phyloP scores from a whole-genome alignment of 176 grass and related monocot species.

The Avena atlantica region DNA sequence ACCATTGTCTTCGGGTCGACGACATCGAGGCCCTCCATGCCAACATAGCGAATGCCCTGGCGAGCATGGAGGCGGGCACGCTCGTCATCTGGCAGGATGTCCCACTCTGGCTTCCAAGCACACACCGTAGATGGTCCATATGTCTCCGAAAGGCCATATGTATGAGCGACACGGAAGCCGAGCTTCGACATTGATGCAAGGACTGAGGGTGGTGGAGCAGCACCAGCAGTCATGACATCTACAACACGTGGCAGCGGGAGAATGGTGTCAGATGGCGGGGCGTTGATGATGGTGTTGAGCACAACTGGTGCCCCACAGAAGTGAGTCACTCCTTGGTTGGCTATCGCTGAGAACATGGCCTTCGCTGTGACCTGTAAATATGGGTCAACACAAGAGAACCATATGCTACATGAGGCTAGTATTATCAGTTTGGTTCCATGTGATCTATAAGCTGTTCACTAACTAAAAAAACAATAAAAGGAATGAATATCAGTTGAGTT shows the following conservation, averaged over 20 bases:
- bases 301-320: conserved; percentile 93
- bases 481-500: neutral
- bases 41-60: conserved; percentile 85
- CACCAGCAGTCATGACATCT: conserved; percentile 86
- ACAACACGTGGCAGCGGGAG: conserved; percentile 74
- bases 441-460: neutral
- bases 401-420: neutral
- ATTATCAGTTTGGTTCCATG: neutral
- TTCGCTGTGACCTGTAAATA: conserved; percentile 78
- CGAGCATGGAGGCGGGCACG: conserved; percentile 76
- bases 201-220: conserved; percentile 82
- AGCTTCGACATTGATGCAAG: conserved; percentile 78
- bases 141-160: conserved; percentile 90
- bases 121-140: conserved; percentile 88
- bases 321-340: conserved; percentile 82
- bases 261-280: conserved; percentile 73
- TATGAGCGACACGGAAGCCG: conserved; percentile 89
- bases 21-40: conserved; percentile 74
- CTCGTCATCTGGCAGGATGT: conserved; percentile 60
- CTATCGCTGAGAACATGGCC: conserved; percentile 87
- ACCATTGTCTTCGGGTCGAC: conserved; percentile 77
- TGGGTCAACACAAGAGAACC: neutral
- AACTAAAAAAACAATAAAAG: conserved; percentile 1
- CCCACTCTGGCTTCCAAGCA: conserved; percentile 95
- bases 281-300: conserved; percentile 86